Percentiles rank a stretch among this genome's conserved stretches.
Conservation (phyloP, 176 grass and related monocot genomes). For the Oropetium thomaeum region DNA sequence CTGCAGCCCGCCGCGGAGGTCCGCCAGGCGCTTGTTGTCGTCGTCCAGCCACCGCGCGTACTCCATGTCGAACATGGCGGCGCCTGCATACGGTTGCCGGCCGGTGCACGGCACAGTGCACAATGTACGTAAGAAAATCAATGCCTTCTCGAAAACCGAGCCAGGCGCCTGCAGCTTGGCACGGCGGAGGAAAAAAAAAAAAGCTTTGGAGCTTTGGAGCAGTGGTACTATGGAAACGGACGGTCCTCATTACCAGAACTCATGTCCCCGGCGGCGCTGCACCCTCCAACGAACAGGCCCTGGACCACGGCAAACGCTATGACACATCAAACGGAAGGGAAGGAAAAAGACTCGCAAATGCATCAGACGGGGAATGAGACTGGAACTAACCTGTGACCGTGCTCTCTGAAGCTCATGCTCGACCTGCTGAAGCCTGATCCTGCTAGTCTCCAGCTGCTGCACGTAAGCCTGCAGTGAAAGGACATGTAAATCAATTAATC, state of each 20-base stretch:
- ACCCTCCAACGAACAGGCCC: conserved; percentile 84
- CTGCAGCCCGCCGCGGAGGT: conserved; percentile 69
- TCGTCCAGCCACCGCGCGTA: conserved; percentile 89
- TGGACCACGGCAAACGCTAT: conserved; percentile 37
- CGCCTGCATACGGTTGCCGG: conserved; percentile 43
- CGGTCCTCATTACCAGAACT: conserved; percentile 66
- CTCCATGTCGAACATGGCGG: conserved; percentile 90
- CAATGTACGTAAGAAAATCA: neutral
- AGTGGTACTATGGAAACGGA: neutral
- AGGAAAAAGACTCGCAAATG: neutral
- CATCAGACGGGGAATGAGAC: conserved; percentile 1
- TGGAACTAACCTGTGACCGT: conserved; percentile 72
- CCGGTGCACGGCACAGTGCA: neutral
- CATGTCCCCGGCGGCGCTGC: conserved; percentile 58
- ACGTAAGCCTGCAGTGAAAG: conserved; percentile 69
- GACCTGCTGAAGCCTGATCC: conserved; percentile 87
- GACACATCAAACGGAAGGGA: neutral
- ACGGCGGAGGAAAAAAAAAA: neutral
- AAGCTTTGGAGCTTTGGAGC: neutral
- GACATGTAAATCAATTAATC: neutral
- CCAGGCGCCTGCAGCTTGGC: neutral
- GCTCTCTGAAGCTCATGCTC: conserved; percentile 89
- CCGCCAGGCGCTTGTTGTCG: conserved; percentile 55
- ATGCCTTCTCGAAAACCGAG: neutral
- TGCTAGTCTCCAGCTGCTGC: conserved; percentile 91